Evolutionary conservation across 2,329 filamentous ascomycete genomes (phyloP).

Genomic region (Pochonia chlamydosporia): DNA sequence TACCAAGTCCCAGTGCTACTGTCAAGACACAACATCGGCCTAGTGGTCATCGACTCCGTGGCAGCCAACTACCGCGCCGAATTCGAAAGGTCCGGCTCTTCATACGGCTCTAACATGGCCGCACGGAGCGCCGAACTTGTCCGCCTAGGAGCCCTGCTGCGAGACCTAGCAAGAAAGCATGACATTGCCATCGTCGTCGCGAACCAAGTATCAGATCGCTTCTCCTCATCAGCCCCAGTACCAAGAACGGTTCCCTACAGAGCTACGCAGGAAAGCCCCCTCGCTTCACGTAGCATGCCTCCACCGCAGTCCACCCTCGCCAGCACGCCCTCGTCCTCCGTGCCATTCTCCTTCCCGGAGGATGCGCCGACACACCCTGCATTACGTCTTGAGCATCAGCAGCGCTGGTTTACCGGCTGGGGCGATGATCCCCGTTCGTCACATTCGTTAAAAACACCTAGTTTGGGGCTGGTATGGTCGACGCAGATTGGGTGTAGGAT

Average conservation of each 20-base stretch:
- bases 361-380: constrained; percentile 37
- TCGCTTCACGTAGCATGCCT: constrained; percentile 39
- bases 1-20: constrained; percentile 90
- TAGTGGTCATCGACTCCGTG: constrained; percentile 85
- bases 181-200: constrained; percentile 82
- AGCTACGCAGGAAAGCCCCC: constrained; percentile 40
- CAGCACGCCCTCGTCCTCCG: constrained; percentile 33
- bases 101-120: constrained; percentile 56
- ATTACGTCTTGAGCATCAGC: constrained; percentile 78
- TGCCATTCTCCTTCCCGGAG: constrained; percentile 26
- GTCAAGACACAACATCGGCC: constrained; percentile 66
- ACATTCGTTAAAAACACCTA: constrained; percentile 68
- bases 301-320: constrained; percentile 16
- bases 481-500: constrained; percentile 82
- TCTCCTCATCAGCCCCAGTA: constrained; percentile 32
- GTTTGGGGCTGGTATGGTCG: constrained; percentile 83
- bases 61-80: constrained; percentile 95
- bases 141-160: constrained; percentile 67
- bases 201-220: constrained; percentile 92
- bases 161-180: constrained; percentile 67
- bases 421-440: constrained; percentile 57
- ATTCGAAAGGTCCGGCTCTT: constrained; percentile 56
- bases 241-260: constrained; percentile 1
- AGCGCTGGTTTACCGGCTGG: constrained; percentile 95
- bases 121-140: constrained; percentile 72